These are phyloP conservation scores for Cercospora janseana DNA, from an alignment of 2,329 filamentous ascomycete genomes.

Conservation along the genomic window DNA sequence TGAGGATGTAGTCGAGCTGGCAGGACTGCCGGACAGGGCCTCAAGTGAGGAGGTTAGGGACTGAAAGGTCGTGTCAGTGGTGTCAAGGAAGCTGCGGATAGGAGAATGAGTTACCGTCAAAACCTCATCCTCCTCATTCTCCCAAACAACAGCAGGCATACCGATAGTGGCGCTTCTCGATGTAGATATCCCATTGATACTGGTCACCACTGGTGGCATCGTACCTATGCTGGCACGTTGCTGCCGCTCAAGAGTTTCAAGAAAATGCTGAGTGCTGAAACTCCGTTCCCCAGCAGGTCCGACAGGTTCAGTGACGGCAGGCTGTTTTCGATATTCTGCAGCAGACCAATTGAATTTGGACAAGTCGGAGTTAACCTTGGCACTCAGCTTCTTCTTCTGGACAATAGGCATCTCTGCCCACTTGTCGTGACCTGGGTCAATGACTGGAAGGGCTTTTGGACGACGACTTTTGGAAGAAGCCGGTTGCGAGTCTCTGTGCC, in stretches of 20 bases:
- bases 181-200: not conserved
- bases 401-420: conserved; percentile 12
- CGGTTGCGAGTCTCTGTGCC: not conserved
- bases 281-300: conserved; percentile 14
- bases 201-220: not conserved
- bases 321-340: conserved; percentile 9
- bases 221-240: not conserved
- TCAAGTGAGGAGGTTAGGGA: not conserved
- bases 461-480: not conserved
- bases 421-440: conserved; percentile 15
- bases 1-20: not conserved
- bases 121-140: conserved; percentile 3
- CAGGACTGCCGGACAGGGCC: not conserved
- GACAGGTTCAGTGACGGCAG: conserved; percentile 4
- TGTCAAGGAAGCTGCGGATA: too few species aligned
- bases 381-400: conserved; percentile 13
- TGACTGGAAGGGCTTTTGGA: not conserved
- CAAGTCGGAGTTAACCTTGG: conserved; percentile 8
- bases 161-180: conserved; percentile 9
- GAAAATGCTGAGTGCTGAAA: not conserved
- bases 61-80: not conserved
- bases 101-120: not conserved
- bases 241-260: not conserved
- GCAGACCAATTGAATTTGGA: conserved; percentile 13
- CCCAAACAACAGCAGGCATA: conserved; percentile 5